phyloP scores from a whole-genome alignment of 495 filamentous ascomycete genomes.

The Endocarpon pusillum region DNA sequence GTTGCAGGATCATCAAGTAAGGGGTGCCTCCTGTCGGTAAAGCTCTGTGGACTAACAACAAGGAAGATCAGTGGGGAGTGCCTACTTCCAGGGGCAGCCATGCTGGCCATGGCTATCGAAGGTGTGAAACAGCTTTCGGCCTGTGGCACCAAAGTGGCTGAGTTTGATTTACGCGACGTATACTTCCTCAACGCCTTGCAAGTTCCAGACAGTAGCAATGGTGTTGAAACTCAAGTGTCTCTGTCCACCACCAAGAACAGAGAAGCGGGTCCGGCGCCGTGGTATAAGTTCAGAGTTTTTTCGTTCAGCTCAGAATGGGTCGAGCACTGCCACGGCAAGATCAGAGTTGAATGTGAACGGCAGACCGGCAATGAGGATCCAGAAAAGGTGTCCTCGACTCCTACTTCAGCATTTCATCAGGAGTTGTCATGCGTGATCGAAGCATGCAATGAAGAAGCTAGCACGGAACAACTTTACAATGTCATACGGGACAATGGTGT shows the following conservation, averaged over 20 bases:
- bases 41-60: neutral
- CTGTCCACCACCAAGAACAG: neutral
- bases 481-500: slow-evolving; percentile 9
- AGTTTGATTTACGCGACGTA: slow-evolving; percentile 17
- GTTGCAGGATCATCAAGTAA: slow-evolving; percentile 20
- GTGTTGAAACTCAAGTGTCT: slow-evolving; percentile 2
- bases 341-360: slow-evolving; percentile 10
- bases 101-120: slow-evolving; percentile 18
- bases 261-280: no score
- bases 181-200: slow-evolving; percentile 19
- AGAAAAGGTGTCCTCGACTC: no score
- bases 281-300: neutral
- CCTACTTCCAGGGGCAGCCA: slow-evolving; percentile 18
- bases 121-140: slow-evolving; percentile 17
- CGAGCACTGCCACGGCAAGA: slow-evolving; percentile 15
- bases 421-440: neutral
- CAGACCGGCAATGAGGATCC: no score
- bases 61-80: slow-evolving; percentile 6
- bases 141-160: slow-evolving; percentile 5
- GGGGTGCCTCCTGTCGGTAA: neutral
- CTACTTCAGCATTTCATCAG: neutral
- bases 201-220: slow-evolving; percentile 17
- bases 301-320: slow-evolving; percentile 7
- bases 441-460: neutral
- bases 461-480: slow-evolving; percentile 1